Base-by-base conservation (phyloP, 2,329 filamentous ascomycete genomes). In the Trichoderma asperellum region DNA sequence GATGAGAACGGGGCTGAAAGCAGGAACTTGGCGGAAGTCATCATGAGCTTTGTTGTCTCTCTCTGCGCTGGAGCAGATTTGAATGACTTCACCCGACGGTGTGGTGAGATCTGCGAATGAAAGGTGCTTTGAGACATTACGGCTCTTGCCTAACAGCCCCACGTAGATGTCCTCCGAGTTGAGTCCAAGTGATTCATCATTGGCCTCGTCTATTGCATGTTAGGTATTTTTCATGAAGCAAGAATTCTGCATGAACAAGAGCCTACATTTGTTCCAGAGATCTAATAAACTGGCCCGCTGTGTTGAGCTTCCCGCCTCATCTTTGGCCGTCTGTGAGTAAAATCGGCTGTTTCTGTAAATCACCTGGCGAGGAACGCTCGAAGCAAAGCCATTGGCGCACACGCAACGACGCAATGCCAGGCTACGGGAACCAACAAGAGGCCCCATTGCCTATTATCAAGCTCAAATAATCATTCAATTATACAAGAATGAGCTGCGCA, bases 111-210 rank as follows among this genome's bases (percentile, higher is more conserved):
- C 85, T 59, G 89, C 89, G 76, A 97, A 97, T 2, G 87, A 87
- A 24, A 96, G 82, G 49, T 86, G 88, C 66, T 89, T 89, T 34
- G 88, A 89, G 27, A 94, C 83, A 74, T 92, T 88, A 71, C 88
- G 86, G 35, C 89, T 85, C 70, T 88, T 88, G 32, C 89, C 88
- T 0, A 97, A 79, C 74, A 94, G 96, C 24, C 94, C 94, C 5
- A 78, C 72, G 14, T 72, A 74, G 63, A 70, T 65, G 2, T 73
- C 71, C 0, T 75, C 70, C 6, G 49, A 62, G 11, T 71, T 69
- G 2, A 68, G 49, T 2, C 75, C 73, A 10, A 73, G 43, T 1
- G 74, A 73, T 0, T 74, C 70, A 37, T 75, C 72, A 24, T 71
- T 68, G 40, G 73, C 75, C 55, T 74, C 74, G 70, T 77, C 80